Evolutionary conservation across 2,329 filamentous ascomycete species (phyloP), one percentile per base, ranked within the genome.

Genomic region (Phialophora verrucosa): DNA sequence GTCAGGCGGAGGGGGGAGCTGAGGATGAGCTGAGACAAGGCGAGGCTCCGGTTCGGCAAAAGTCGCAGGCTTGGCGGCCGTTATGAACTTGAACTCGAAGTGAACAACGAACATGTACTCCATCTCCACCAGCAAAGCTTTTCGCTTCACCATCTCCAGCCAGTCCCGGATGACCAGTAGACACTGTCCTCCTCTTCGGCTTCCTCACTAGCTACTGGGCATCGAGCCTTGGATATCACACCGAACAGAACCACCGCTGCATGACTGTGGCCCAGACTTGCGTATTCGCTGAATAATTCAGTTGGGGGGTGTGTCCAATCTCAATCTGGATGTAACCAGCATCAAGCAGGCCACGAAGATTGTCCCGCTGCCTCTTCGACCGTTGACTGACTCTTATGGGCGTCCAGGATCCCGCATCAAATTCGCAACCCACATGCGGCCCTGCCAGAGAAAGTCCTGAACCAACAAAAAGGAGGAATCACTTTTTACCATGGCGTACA

Each of bases 251-350:
- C 49, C 42, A 31, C 38, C 11, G 35, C 55, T 58, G 55, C 38
- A 58, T 51, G 59, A 29, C 27, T 29, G 51, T 61, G 42, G 47
- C 51, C 38, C 35, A 47, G 56, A 17, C 32, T 58, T 25, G 59
- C 47, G 31, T 56, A 29, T 29, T 63, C 54, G 67, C 67, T 69
- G 67, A 69, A 69, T 69, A 69, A 69, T 69, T 69, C 64, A 59
- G 23, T 44, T 35, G 47, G 54, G 59, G 62, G 63, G 66, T 68
- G 65, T 57, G 66, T 68, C 56, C 51, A 29, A 20, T 57, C 42
- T 62, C 55, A 29, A 56, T 54, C 14, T 66, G 47, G 31, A 55
- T 53, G 11, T 27, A 5, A 29, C 49, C 57, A 27, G 42, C 38
- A 44, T 55, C 51, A 58, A 25, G 44, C 38, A 44, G 27, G 31